A percentile compares a stretch with the other conserved stretches of the same genome.
Evolutionary conservation across 345 rosid species (phyloP).

Genomic region (Hirschfeldia incana): DNA sequence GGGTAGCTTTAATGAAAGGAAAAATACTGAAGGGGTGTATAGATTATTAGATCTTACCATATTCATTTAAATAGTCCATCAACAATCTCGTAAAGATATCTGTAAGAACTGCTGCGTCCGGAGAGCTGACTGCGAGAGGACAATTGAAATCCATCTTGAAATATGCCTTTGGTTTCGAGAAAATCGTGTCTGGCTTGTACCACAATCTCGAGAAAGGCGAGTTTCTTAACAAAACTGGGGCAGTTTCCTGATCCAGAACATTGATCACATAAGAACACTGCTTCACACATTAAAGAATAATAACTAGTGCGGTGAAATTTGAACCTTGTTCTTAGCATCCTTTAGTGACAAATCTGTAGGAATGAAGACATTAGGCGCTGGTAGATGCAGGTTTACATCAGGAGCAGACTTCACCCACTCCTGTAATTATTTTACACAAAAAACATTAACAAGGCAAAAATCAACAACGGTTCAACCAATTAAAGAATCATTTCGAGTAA

Average conservation of each 20-base stretch:
- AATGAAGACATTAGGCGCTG: constrained; percentile 68
- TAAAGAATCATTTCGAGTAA: background rate
- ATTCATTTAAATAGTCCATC: constrained; percentile 95
- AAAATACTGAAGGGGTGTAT: background rate
- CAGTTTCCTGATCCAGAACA: constrained; percentile 51
- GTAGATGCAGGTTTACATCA: constrained; percentile 66
- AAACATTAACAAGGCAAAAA: background rate
- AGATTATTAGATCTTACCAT: constrained; percentile 51
- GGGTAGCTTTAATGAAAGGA: background rate
- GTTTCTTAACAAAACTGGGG: constrained; percentile 65
- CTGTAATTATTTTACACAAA: constrained; percentile 47
- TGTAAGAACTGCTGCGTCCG: constrained; percentile 76
- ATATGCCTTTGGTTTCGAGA: constrained; percentile 79
- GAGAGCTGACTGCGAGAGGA: constrained; percentile 70
- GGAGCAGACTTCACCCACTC: constrained; percentile 77
- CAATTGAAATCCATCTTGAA: constrained; percentile 82
- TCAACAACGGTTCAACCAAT: background rate
- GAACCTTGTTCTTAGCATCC: constrained; percentile 63
- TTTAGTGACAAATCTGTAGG: constrained; percentile 85
- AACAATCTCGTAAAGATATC: constrained; percentile 67
- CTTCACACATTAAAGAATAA: background rate
- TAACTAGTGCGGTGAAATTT: constrained; percentile 1
- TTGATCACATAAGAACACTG: constrained; percentile 25
- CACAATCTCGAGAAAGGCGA: constrained; percentile 66
- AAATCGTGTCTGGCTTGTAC: constrained; percentile 87